These are phyloP conservation scores for Phoma sp. DNA, from an alignment of 2,329 filamentous ascomycete species.

Conservation along the genomic window DNA sequence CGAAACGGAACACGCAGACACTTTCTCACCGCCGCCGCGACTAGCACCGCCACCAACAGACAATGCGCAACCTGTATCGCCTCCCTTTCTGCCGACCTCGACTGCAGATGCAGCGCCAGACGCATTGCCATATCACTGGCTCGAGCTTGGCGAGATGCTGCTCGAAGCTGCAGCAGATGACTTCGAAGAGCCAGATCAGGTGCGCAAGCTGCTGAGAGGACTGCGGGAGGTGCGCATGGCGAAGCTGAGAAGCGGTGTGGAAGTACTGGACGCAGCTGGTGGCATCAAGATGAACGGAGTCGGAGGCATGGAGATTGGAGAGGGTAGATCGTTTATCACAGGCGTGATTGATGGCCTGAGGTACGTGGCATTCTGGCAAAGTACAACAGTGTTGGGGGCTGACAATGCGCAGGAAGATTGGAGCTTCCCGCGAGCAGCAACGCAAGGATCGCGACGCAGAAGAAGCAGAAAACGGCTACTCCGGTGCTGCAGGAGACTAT, in stretches of 20 bases:
- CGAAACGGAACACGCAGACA: constrained; percentile 75
- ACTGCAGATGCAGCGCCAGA: constrained; percentile 71
- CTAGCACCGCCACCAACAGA: constrained; percentile 63
- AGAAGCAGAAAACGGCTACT: constrained; percentile 62
- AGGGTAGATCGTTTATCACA: constrained; percentile 81
- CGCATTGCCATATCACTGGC: constrained; percentile 91
- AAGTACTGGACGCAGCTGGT: constrained; percentile 71
- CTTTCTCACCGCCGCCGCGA: constrained; percentile 78
- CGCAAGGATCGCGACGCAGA: constrained; percentile 79
- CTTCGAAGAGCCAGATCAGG: constrained; percentile 73
- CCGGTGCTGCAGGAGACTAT: constrained; percentile 64
- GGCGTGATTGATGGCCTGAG: constrained; percentile 86
- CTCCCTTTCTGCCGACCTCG: constrained; percentile 80
- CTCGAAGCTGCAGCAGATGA: constrained; percentile 86
- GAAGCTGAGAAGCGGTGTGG: constrained; percentile 80
- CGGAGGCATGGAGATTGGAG: constrained; percentile 90
- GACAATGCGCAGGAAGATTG: constrained; percentile 67
- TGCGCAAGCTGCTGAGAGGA: constrained; percentile 78
- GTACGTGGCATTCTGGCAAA: constrained; percentile 41
- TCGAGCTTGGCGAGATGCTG: constrained; percentile 86
- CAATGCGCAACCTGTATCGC: constrained; percentile 47
- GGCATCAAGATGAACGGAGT: constrained; percentile 81
- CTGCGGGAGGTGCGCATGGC: constrained; percentile 86
- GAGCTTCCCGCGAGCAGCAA: constrained; percentile 77
- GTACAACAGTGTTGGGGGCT: constrained; percentile 48